Base-by-base conservation (phyloP, 176 grass and related monocot species). In the Hyparrhenia diplandra region DNA sequence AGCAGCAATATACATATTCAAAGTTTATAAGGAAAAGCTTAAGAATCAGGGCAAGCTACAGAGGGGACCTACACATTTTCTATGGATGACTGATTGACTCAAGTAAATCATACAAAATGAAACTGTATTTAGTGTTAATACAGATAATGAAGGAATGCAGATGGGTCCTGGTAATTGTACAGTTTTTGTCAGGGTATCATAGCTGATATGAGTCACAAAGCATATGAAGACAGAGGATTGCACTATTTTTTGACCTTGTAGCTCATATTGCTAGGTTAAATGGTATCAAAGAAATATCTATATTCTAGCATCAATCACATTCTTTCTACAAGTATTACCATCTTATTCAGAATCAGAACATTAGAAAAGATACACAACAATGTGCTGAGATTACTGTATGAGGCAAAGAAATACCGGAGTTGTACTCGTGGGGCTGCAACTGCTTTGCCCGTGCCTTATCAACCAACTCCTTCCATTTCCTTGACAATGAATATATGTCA, bases 391-490 rank as follows among this genome's bases (percentile, higher is more conserved):
- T 79, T 82, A 39, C 41, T 41, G 11, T 73, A 49, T 0, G 31
- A 74, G 75, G 67, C 23, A 21, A 58, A 83, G 42, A 73, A 69
- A 74, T 95, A 99, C 97, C 97, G 47, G 93, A 91, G 69, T 87
- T 99, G 85, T 99, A 93, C 69, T 98, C 95, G 61, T 95, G 90
- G 42, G 95, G 95, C 79, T 99, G 97, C 21, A 99, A 89, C 87
- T 99, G 97, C 82, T 96, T 99, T 24, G 93, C 73, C 23, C 97
- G 85, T 46, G 93, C 93, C 82, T 96, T 99, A 78, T 93, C 91
- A 58, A 99, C 97, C 74, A 96, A 88, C 66, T 95, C 93, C 86
- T 96, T 99, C 97, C 93, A 99, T 93, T 95, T 95, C 77, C 97
- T 99, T 74, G 97, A 99, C 85, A 99, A 82, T 20, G 97, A 82